Evolutionary conservation across 768 basidiomycete genomes (phyloP).

Genomic region (Gymnopilus junonius): DNA sequence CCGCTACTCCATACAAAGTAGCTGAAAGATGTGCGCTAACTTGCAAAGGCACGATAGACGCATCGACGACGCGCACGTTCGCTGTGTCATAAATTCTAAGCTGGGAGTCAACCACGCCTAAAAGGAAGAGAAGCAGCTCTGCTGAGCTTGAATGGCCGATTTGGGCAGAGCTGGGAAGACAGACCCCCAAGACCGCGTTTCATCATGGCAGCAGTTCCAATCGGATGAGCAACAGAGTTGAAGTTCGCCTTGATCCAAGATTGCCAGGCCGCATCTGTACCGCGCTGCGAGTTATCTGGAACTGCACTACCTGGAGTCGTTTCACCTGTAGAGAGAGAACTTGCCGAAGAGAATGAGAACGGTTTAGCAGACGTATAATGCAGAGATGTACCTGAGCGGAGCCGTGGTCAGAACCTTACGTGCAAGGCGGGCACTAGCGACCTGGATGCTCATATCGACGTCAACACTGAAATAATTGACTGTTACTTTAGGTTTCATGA

Average conservation of each 20-base stretch:
- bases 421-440: slow-evolving; percentile 49
- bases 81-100: slow-evolving; percentile 50
- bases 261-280: slow-evolving; percentile 50
- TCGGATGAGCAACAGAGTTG: slow-evolving; percentile 51
- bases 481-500: slow-evolving; percentile 47
- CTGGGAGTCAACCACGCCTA: slow-evolving; percentile 53
- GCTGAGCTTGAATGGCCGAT: not conserved
- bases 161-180: slow-evolving; percentile 10
- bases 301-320: slow-evolving; percentile 43
- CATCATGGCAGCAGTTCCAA: slow-evolving; percentile 53
- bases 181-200: slow-evolving; percentile 39
- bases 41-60: slow-evolving; percentile 51
- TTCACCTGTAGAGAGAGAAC: slow-evolving; percentile 46
- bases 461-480: slow-evolving; percentile 56
- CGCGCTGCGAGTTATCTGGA: slow-evolving; percentile 47
- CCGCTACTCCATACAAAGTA: slow-evolving; percentile 58
- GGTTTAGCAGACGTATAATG: not conserved
- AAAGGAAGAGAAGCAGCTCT: not conserved
- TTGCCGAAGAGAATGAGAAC: slow-evolving; percentile 14
- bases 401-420: slow-evolving; percentile 44
- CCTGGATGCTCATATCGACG: slow-evolving; percentile 54
- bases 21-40: slow-evolving; percentile 50
- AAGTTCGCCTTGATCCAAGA: slow-evolving; percentile 48
- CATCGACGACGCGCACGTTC: slow-evolving; percentile 58
- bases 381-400: slow-evolving; percentile 41